These are phyloP conservation scores for Filosporella fistucella DNA, from an alignment of 495 filamentous ascomycete species.

Conservation along the genomic window DNA sequence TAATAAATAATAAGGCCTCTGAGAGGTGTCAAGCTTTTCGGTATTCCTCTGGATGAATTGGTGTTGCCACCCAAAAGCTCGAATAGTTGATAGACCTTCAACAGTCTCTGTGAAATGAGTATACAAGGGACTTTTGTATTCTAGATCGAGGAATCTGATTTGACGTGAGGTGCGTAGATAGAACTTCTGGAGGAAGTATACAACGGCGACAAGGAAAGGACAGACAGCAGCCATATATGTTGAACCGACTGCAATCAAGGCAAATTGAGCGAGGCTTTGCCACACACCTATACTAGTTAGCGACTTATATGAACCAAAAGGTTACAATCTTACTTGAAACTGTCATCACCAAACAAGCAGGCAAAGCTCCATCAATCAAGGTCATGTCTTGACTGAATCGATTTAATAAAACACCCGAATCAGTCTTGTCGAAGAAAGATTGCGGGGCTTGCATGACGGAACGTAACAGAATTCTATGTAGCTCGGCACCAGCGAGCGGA, in stretches of 20 bases:
- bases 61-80: conserved; percentile 35
- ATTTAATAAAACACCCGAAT: conserved; percentile 26
- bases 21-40: conserved; percentile 30
- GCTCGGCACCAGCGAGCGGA: background rate
- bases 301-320: too few relatives aligned
- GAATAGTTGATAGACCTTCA: conserved; percentile 34
- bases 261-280: background rate
- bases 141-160: conserved; percentile 52
- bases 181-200: conserved; percentile 46
- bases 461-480: conserved; percentile 6
- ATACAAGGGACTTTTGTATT: conserved; percentile 40
- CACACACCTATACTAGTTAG: background rate
- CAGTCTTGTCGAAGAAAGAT: conserved; percentile 24
- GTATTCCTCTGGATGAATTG: conserved; percentile 8
- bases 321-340: conserved; percentile 6
- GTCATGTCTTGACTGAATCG: conserved; percentile 19
- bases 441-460: conserved; percentile 23
- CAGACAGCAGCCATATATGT: conserved; percentile 26
- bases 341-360: conserved; percentile 1
- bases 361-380: conserved; percentile 10
- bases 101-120: conserved; percentile 40
- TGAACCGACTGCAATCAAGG: conserved; percentile 7
- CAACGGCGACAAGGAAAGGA: conserved; percentile 27
- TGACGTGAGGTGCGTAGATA: conserved; percentile 56
- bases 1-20: conserved; percentile 41